Conservation (phyloP, 1,284 basidiomycete species). For the Puccinia triticina region DNA sequence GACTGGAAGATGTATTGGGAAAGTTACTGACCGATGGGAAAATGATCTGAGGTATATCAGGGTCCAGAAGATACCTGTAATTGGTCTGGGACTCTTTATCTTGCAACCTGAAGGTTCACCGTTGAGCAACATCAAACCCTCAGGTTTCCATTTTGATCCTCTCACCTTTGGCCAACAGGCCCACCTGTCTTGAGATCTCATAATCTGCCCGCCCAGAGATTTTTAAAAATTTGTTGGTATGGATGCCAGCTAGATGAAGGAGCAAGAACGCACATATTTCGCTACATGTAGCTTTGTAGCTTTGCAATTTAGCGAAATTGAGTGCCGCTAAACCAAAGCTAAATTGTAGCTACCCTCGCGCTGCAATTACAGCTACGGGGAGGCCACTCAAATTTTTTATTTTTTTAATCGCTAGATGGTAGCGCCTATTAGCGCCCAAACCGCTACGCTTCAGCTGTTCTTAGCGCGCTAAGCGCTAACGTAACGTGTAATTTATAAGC, state of each 20-base stretch:
- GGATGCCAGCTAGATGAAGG: background rate
- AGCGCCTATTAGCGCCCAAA: too few species aligned
- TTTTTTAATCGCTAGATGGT: too few species aligned
- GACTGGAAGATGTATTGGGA: background rate
- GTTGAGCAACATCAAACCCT: slow-evolving; percentile 80
- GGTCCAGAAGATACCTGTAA: slow-evolving; percentile 98
- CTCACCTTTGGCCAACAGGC: slow-evolving; percentile 65
- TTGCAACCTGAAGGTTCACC: slow-evolving; percentile 78
- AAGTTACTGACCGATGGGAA: slow-evolving; percentile 60
- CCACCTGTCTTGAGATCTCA: slow-evolving; percentile 74
- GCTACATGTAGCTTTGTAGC: too few species aligned
- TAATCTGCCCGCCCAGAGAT: slow-evolving; percentile 62
- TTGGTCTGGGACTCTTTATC: slow-evolving; percentile 92
- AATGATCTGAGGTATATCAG: slow-evolving; percentile 79
- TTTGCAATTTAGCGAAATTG: too few species aligned
- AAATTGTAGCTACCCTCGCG: too few species aligned
- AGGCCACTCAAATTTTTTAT: too few species aligned
- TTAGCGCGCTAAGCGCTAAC: too few species aligned
- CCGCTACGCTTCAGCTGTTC: too few species aligned
- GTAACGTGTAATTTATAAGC: too few species aligned
- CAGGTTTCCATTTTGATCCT: slow-evolving; percentile 81
- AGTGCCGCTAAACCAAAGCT: too few species aligned
- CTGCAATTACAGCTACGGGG: too few species aligned
- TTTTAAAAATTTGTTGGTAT: background rate
- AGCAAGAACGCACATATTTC: too few species aligned